These are phyloP conservation scores for Aspergillus sergii DNA, from an alignment of 2,329 filamentous ascomycete species.

Conservation along the genomic window DNA sequence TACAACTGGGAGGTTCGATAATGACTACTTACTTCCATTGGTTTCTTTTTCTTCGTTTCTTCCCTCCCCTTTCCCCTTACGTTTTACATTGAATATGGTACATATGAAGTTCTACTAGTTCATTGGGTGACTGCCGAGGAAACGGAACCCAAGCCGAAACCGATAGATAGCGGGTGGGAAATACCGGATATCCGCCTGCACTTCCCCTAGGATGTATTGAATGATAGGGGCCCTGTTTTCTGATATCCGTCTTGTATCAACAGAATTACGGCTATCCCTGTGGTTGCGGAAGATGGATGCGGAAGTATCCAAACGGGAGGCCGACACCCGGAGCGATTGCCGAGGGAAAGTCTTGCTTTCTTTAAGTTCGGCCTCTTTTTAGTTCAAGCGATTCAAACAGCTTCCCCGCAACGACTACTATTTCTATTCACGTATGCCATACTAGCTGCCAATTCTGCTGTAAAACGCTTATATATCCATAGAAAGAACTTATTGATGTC, in stretches of 20 bases:
- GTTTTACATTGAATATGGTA: background rate
- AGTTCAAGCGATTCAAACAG: constrained; percentile 7
- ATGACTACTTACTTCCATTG: background rate
- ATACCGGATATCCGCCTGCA: background rate
- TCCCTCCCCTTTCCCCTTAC: background rate
- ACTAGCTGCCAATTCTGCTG: background rate
- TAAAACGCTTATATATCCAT: background rate
- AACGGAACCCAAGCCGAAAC: background rate
- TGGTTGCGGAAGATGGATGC: background rate
- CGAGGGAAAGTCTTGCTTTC: constrained; percentile 23
- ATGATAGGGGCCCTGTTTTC: background rate
- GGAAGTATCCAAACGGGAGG: background rate
- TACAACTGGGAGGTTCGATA: background rate
- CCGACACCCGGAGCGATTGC: constrained; percentile 23
- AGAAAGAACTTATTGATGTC: background rate
- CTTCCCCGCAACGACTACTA: constrained; percentile 16
- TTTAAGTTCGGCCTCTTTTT: constrained; percentile 1
- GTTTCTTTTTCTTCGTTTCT: background rate
- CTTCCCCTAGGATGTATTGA: background rate
- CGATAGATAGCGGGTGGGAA: background rate
- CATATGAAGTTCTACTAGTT: background rate
- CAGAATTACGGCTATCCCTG: background rate
- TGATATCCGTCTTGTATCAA: background rate
- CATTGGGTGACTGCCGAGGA: constrained; percentile 5
- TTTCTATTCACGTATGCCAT: constrained; percentile 2